Conservation (phyloP, 257 asterid species). For the Leonotis leonurus region DNA sequence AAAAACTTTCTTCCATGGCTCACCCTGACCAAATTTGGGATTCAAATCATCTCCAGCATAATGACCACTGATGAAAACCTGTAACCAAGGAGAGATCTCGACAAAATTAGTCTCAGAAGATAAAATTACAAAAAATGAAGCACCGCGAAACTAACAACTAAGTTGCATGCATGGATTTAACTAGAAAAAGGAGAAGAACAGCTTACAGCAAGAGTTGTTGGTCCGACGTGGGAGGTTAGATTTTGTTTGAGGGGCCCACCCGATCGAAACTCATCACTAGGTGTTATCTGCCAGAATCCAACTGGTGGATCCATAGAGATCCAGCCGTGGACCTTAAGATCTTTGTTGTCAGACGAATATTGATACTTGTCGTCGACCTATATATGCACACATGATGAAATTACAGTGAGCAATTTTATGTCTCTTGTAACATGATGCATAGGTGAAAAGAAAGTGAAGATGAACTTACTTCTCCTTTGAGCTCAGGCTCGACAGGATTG, state of each 20-base stretch:
- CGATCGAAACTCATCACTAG: slow-evolving; percentile 76
- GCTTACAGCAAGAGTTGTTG: slow-evolving; percentile 66
- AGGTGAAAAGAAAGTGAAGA: not conserved
- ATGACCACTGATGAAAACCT: slow-evolving; percentile 63
- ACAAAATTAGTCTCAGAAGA: not conserved
- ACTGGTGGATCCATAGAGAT: slow-evolving; percentile 55
- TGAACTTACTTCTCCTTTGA: slow-evolving; percentile 68
- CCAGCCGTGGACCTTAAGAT: slow-evolving; percentile 73
- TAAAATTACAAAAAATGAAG: not conserved
- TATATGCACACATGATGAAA: not conserved
- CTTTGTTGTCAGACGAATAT: slow-evolving; percentile 77
- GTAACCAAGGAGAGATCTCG: not conserved
- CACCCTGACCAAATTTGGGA: slow-evolving; percentile 44
- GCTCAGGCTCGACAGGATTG: slow-evolving; percentile 73
- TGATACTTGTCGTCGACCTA: slow-evolving; percentile 89
- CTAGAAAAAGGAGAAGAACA: not conserved
- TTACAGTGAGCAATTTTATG: not conserved
- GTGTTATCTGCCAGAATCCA: slow-evolving; percentile 88
- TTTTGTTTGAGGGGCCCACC: slow-evolving; percentile 91
- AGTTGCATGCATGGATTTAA: not conserved
- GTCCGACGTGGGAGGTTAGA: slow-evolving; percentile 91
- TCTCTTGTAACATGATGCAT: not conserved
- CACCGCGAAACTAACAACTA: not conserved
- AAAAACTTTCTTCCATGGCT: slow-evolving; percentile 77
- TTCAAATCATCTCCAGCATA: slow-evolving; percentile 57